These are phyloP conservation scores for Ceratocystis ficicola DNA, from an alignment of 2,329 filamentous ascomycete genomes.

Conservation along the genomic window DNA sequence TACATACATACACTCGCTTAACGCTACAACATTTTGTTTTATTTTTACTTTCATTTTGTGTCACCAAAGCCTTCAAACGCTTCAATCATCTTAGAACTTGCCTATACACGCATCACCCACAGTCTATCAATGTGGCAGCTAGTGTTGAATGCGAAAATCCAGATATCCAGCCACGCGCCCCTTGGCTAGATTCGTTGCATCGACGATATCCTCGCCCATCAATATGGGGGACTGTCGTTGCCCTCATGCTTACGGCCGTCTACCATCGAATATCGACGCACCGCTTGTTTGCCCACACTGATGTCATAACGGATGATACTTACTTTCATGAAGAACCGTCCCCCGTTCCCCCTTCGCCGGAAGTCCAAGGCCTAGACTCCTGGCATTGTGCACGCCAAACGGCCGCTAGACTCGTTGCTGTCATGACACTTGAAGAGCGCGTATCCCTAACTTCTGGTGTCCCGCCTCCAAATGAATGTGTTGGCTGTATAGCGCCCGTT, in stretches of 20 bases:
- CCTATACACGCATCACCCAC: too few species aligned
- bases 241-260: background rate
- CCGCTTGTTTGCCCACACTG: background rate
- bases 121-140: too few species aligned
- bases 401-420: conserved; percentile 55
- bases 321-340: conserved; percentile 41
- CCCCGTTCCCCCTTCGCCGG: conserved; percentile 41
- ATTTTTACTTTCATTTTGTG: too few species aligned
- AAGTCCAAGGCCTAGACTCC: conserved; percentile 46
- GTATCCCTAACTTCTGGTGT: conserved; percentile 61
- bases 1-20: too few species aligned
- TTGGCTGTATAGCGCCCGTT: conserved; percentile 35
- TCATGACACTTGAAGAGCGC: conserved; percentile 67
- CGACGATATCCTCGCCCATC: too few species aligned
- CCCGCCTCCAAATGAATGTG: conserved; percentile 40
- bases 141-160: too few species aligned
- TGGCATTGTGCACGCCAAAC: conserved; percentile 58
- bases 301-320: conserved; percentile 26
- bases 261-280: background rate
- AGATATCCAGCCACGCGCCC: too few species aligned
- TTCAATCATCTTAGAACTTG: too few species aligned
- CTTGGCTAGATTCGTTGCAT: too few species aligned
- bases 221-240: too few species aligned
- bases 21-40: too few species aligned
- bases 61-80: too few species aligned